Percentiles rank a stretch among this genome's conserved stretches.
phyloP scores from a whole-genome alignment of 164 flowering plant species.

The Cinnamomum micranthum region DNA sequence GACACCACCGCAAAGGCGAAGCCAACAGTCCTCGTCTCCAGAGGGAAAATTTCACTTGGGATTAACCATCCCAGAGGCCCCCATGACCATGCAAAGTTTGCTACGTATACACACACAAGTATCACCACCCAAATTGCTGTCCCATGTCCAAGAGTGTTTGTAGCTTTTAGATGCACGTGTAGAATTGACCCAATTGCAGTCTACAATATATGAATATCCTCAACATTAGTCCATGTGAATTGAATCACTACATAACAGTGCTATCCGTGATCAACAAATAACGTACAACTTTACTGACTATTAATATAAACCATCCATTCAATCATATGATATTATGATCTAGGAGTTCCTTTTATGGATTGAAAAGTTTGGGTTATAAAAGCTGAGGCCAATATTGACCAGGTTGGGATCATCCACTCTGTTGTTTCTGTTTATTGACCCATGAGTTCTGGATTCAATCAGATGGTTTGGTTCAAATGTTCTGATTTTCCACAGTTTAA shows the following conservation, averaged over 20 bases:
- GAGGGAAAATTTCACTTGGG: conserved; percentile 55
- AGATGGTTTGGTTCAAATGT: no score
- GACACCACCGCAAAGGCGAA: conserved; percentile 57
- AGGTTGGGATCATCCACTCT: neutral
- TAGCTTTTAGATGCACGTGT: conserved; percentile 17
- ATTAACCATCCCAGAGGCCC: conserved; percentile 71
- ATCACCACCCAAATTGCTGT: conserved; percentile 36
- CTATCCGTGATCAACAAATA: neutral
- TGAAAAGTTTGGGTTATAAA: neutral
- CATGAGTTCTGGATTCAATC: no score
- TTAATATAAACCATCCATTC: neutral
- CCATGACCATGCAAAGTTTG: conserved; percentile 62
- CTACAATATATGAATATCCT: conserved; percentile 10
- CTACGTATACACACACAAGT: conserved; percentile 31
- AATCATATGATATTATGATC: neutral
- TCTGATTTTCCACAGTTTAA: neutral
- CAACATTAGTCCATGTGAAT: no score
- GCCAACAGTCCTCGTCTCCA: conserved; percentile 62
- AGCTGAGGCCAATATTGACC: no score
- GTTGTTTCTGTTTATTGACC: neutral
- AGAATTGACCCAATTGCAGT: conserved; percentile 34
- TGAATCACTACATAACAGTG: neutral
- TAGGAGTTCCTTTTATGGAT: neutral
- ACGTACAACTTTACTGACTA: neutral
- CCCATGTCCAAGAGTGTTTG: conserved; percentile 13